phyloP scores from a whole-genome alignment of 208 protist genomes.

The Porcisia deanei region DNA sequence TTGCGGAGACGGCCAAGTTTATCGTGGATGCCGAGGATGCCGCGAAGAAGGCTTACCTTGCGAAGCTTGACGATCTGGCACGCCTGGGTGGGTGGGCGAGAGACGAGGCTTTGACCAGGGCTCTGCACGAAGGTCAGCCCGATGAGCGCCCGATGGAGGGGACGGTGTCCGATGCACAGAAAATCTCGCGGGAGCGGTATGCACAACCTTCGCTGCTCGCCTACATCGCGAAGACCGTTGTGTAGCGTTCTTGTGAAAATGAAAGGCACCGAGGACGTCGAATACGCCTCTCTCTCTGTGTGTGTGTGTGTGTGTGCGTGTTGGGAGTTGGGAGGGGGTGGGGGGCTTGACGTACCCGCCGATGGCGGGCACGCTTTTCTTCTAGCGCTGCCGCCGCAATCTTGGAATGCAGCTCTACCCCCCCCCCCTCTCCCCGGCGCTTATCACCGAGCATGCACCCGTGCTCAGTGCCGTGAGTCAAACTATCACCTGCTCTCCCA shows the following conservation, averaged over 20 bases:
- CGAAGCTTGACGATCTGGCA: conserved; percentile 64
- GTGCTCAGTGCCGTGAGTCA: background rate
- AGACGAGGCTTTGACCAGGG: conserved; percentile 37
- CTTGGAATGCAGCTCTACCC: background rate
- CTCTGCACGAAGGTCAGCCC: conserved; percentile 61
- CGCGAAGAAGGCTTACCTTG: conserved; percentile 69
- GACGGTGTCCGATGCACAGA: conserved; percentile 43
- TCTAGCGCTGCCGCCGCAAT: background rate
- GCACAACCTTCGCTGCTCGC: conserved; percentile 67
- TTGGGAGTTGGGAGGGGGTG: too few relatives aligned
- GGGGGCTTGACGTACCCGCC: background rate
- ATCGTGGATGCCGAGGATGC: conserved; percentile 81
- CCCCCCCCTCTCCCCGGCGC: background rate
- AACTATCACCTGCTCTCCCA: background rate
- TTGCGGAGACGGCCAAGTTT: conserved; percentile 92
- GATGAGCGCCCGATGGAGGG: conserved; percentile 37
- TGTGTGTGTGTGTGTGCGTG: too few relatives aligned
- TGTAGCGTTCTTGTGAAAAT: too few relatives aligned
- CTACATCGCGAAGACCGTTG: conserved; percentile 15
- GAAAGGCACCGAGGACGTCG: background rate
- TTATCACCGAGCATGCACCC: background rate
- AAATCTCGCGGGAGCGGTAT: conserved; percentile 53
- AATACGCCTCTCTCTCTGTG: too few relatives aligned
- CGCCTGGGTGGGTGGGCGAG: conserved; percentile 44
- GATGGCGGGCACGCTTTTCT: background rate